Base-by-base conservation (phyloP, 495 filamentous ascomycete genomes). In the Opeltia flavorubescens region DNA sequence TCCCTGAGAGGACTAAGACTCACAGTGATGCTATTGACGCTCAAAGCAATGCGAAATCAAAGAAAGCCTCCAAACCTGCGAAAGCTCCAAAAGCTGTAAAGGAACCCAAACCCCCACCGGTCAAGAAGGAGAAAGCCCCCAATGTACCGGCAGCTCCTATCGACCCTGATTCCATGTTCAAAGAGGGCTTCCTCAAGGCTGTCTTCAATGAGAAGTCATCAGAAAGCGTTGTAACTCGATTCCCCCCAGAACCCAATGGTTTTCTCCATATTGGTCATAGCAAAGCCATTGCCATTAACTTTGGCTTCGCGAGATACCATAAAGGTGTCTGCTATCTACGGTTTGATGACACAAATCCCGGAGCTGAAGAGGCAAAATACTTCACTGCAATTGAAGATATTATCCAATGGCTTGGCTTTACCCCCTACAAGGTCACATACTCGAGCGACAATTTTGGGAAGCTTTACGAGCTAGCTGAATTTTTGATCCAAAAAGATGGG, bases 211-310 rank as follows among this genome's bases (percentile, higher is more conserved):
- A 86, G 63, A 75, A 82, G 33, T 77, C 85, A 5, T 91, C 88
- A 8, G 44, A 36, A 8, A 52, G 20, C 35, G 23, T 47, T n/a
- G n/a, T 47, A 12, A 47, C 44, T 5, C 44, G 44, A 6, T 47
- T 98, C 62, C 91, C 91, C 5, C 91, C 91, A 13, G 93, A 96
- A 64, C 88, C 88, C 29, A 76, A 76, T 49, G 71, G 71, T 47
- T 75, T 71, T 61, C 75, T 94, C 12, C 89, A 94, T 56, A 85
- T 95, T 57, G 89, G 89, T 17, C 91, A 96, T 60, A 80, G 79
- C 52, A 96, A 96, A 67, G 91, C 91, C n/a, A 95, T 98, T 63
- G 78, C 86, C 0, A 75, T 96, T 56, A 98, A 96, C 65, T 96
- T 96, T 60, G 93, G 91, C 0, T 95, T 95, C 64, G 91, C 91